These are phyloP conservation scores for Neurospora sp. DNA, from an alignment of 495 filamentous ascomycete genomes.

Conservation along the genomic window DNA sequence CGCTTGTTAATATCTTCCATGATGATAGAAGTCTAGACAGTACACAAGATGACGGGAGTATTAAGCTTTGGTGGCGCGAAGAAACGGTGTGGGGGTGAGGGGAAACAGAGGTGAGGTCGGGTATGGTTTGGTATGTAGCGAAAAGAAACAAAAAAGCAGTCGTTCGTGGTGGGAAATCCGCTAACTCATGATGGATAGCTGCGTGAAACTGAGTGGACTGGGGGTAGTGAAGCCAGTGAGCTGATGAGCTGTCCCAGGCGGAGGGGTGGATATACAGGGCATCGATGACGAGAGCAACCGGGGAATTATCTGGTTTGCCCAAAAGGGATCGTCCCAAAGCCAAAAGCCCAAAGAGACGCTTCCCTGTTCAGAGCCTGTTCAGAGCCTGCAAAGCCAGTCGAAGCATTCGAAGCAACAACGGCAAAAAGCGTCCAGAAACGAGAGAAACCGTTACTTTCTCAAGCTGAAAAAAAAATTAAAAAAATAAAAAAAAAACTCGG, in stretches of 20 bases:
- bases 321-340: constrained; percentile 14
- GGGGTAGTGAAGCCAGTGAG: constrained; percentile 13
- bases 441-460: constrained; percentile 6
- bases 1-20: constrained; percentile 35
- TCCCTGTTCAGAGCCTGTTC: background rate
- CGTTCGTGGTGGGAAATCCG: constrained; percentile 10
- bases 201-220: constrained; percentile 9
- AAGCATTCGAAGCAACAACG: background rate
- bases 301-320: constrained; percentile 11
- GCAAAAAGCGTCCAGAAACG: background rate
- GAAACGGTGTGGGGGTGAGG: constrained; percentile 12
- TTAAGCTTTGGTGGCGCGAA: constrained; percentile 1
- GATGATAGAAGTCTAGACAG: constrained; percentile 6
- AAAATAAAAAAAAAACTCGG: constrained; percentile 7
- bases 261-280: constrained; percentile 23
- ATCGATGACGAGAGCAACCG: constrained; percentile 21
- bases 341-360: background rate
- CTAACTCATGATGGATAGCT: constrained; percentile 27
- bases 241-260: constrained; percentile 13
- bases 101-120: constrained; percentile 6
- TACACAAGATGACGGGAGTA: background rate
- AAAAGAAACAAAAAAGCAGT: constrained; percentile 14
- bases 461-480: constrained; percentile 9
- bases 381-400: background rate
- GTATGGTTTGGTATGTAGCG: background rate